phyloP scores from a whole-genome alignment of 108 stramenopile species.

The Cyclotella cryptica region DNA sequence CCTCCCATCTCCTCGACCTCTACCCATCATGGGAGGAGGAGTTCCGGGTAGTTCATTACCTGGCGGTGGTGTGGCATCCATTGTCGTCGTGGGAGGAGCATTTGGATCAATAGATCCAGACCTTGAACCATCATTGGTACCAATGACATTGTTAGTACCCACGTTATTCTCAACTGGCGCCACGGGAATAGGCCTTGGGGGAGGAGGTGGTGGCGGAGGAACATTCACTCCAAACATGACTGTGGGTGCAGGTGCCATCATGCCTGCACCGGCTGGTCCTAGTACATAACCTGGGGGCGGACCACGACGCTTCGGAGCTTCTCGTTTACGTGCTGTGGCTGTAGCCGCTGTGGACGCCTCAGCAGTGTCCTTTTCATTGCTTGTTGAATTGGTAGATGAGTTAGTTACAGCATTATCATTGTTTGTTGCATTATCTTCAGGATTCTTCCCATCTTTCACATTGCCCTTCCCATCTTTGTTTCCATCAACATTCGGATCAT shows the following conservation, averaged over 20 bases:
- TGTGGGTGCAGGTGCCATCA: not conserved
- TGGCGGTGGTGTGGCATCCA: not conserved
- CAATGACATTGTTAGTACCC: not conserved
- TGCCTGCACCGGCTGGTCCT: slow-evolving; percentile 77
- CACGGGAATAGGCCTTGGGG: not conserved
- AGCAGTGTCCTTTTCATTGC: slow-evolving; percentile 12
- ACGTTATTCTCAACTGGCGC: not conserved
- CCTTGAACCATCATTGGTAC: not conserved
- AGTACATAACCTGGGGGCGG: slow-evolving; percentile 84
- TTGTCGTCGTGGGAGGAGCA: not conserved
- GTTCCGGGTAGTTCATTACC: not conserved
- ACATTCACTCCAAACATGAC: slow-evolving; percentile 5
- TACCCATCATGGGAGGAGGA: slow-evolving; percentile 29
- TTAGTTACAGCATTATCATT: slow-evolving; percentile 31
- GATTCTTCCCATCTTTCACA: not conserved
- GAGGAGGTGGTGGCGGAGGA: slow-evolving; percentile 37
- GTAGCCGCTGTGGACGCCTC: slow-evolving; percentile 1
- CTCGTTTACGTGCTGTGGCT: slow-evolving; percentile 34
- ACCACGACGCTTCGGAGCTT: slow-evolving; percentile 67
- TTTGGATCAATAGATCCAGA: slow-evolving; percentile 1
- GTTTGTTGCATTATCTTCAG: not conserved
- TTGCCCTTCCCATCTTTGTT: not conserved
- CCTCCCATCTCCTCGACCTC: slow-evolving; percentile 34
- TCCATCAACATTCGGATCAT: slow-evolving; percentile 21
- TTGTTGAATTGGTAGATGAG: slow-evolving; percentile 6